Conservation (phyloP, 192 early-diverging fungal genomes). For the Phycomyces nitens region DNA sequence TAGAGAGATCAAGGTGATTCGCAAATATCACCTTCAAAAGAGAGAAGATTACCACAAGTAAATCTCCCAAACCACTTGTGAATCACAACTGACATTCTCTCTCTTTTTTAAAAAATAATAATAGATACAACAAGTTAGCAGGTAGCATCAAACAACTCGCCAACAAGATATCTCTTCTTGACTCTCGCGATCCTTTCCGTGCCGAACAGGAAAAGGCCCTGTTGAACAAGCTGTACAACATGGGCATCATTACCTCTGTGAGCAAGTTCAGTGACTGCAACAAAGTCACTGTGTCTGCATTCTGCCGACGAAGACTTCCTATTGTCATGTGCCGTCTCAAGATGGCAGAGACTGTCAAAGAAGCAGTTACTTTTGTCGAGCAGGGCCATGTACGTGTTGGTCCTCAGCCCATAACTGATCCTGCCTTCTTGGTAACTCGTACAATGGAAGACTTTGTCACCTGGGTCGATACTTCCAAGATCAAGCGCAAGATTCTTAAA, state of each 20-base stretch:
- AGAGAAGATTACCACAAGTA: slow-evolving; percentile 88
- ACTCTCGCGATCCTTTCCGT: slow-evolving; percentile 82
- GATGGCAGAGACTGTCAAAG: slow-evolving; percentile 92
- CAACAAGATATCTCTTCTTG: slow-evolving; percentile 78
- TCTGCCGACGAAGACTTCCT: slow-evolving; percentile 84
- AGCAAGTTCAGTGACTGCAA: slow-evolving; percentile 74
- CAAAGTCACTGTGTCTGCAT: slow-evolving; percentile 80
- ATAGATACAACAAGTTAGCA: slow-evolving; percentile 77
- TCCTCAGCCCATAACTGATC: slow-evolving; percentile 85
- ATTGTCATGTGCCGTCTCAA: slow-evolving; percentile 92
- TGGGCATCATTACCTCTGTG: slow-evolving; percentile 79
- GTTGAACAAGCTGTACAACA: slow-evolving; percentile 80
- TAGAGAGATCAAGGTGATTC: slow-evolving; percentile 82
- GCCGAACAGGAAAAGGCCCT: slow-evolving; percentile 68
- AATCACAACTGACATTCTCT: too few relatives aligned
- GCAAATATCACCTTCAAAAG: slow-evolving; percentile 83
- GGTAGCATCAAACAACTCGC: slow-evolving; percentile 80
- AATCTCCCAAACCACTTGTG: too few relatives aligned
- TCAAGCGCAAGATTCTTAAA: slow-evolving; percentile 94
- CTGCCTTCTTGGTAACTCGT: slow-evolving; percentile 80
- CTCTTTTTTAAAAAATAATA: too few relatives aligned
- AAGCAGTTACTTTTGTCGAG: slow-evolving; percentile 87
- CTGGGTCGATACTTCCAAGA: slow-evolving; percentile 97
- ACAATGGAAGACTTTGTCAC: slow-evolving; percentile 97
- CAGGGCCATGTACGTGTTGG: slow-evolving; percentile 95